Conservation (phyloP, 768 basidiomycete species). For the Dioszegia aurantiaca region DNA sequence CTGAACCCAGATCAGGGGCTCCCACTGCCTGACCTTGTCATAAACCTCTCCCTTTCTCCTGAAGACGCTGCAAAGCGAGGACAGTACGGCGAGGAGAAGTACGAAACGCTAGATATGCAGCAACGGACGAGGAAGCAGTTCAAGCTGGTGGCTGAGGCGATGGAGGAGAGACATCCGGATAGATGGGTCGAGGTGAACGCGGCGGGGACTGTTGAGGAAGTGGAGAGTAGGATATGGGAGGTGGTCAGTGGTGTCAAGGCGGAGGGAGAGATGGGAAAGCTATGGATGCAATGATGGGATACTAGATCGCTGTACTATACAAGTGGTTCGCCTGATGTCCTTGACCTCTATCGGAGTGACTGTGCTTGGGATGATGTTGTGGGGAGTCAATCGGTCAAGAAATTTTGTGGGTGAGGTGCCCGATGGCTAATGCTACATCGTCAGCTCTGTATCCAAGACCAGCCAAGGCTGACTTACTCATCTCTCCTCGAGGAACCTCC, state of each 20-base stretch:
- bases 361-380: too few relatives aligned
- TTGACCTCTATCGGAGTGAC: too few relatives aligned
- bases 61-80: constrained; percentile 66
- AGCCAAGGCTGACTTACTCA: constrained; percentile 16
- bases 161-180: constrained; percentile 26
- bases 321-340: too few relatives aligned
- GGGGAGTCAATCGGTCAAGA: too few relatives aligned
- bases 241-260: constrained; percentile 12
- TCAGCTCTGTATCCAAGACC: too few relatives aligned
- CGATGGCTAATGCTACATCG: too few relatives aligned
- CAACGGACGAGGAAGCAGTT: constrained; percentile 37
- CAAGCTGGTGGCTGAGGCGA: constrained; percentile 31
- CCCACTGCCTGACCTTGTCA: constrained; percentile 79
- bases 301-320: neutral
- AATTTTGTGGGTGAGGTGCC: too few relatives aligned
- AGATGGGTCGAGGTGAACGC: constrained; percentile 41
- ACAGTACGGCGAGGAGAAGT: constrained; percentile 82
- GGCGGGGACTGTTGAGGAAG: constrained; percentile 39
- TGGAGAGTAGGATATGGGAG: constrained; percentile 33
- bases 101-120: constrained; percentile 58
- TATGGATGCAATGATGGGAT: constrained; percentile 1
- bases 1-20: constrained; percentile 78
- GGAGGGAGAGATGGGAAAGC: neutral
- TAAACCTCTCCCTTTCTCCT: constrained; percentile 81
- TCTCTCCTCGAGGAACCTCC: constrained; percentile 43